phyloP scores from a whole-genome alignment of 345 rosid species.

The Barbarea vulgaris region DNA sequence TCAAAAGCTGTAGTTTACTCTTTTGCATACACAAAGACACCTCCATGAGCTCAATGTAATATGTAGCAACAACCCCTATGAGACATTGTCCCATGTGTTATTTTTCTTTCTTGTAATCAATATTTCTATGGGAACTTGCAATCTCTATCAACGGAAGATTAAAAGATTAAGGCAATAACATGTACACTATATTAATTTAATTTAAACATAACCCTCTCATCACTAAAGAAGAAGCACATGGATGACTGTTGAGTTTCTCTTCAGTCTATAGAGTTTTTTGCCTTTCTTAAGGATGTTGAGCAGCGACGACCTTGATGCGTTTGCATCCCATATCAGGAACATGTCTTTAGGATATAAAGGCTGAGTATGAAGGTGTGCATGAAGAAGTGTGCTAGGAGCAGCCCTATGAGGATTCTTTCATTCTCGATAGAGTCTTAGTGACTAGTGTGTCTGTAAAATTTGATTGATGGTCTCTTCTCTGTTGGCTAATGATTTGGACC shows the following conservation, averaged over 20 bases:
- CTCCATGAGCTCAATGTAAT: conserved; percentile 22
- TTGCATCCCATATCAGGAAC: background rate
- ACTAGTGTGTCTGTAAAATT: too few species aligned
- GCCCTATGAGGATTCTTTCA: background rate
- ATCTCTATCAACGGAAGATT: background rate
- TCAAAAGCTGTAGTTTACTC: background rate
- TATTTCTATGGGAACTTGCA: background rate
- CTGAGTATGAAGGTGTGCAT: background rate
- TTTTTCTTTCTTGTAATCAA: background rate
- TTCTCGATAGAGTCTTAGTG: background rate
- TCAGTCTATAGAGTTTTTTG: too few species aligned
- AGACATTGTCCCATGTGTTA: conserved; percentile 9
- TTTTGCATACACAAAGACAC: conserved; percentile 19
- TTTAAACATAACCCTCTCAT: background rate
- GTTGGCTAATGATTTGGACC: background rate
- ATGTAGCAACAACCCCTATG: background rate
- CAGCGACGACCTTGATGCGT: background rate
- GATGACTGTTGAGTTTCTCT: background rate
- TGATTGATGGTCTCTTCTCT: too few species aligned
- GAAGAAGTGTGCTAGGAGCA: background rate
- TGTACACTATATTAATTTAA: background rate
- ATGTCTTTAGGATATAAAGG: background rate
- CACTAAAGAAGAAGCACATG: background rate
- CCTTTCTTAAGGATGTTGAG: background rate
- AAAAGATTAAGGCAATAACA: background rate